Evolutionary conservation across 1,284 basidiomycete species (phyloP), one percentile per base, ranked within the genome.

Genomic region (Fomitopsis betulina): DNA sequence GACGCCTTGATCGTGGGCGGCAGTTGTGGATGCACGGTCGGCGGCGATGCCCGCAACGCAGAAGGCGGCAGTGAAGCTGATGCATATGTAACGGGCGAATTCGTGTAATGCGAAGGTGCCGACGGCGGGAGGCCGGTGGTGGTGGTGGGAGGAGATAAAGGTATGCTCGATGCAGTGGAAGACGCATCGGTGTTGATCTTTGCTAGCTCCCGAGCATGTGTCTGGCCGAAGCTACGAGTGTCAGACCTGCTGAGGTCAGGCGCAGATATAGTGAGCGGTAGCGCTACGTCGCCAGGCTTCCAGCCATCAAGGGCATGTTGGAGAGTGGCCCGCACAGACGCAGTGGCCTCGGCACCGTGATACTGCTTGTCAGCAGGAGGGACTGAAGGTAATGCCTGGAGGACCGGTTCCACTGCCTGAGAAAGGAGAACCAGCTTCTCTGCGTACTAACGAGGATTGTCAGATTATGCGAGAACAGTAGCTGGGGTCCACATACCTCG

Each of bases 151-250:
- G 81, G 76, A 0, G 80, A 77, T n/a, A 78, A 32, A 23, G 79
- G 72, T 53, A 79, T 66, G 55, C 70, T 71, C 25, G 73, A 69
- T 55, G 73, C 71, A 19, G 55, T 65, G 27, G 70, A 64, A n/a
- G 67, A 67, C 8, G 65, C 63, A 2, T 70, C 68, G 6, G 78
- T 72, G 53, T 72, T 71, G 58, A 90, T 85, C 62, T 75, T 78
- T 15, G 78, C 80, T 23, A 93, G 76, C 72, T 93, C 91, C 43
- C 75, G 78, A 1, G 87, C 87, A 67, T 93, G 90, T 42, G 85
- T 91, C 70, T 87, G 87, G 9, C 90, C 90, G 66, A 93, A 93
- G 70, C 86, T 89, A 56, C 81, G 82, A 0, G 87, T 89, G 65
- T 93, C 86, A 3, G 85, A 87, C 61, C 85, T 77, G 55, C 78